Evolutionary conservation across 83 land plant species (phyloP).

Genomic region (Isoetes engelmannii): DNA sequence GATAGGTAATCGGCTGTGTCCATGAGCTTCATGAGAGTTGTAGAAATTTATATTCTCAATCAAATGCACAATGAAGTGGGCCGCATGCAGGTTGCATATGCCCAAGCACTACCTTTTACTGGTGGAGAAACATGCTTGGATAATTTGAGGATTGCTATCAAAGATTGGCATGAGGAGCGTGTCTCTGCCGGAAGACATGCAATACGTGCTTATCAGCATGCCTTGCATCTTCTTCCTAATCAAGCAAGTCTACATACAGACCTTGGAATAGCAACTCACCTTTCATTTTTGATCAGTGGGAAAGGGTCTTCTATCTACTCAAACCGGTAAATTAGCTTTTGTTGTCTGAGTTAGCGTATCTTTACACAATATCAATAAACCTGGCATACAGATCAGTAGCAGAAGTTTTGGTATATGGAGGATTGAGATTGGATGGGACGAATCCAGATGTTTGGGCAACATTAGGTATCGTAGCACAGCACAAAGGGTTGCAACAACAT

Average conservation of each 20-base stretch:
- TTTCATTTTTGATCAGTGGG: slow-evolving; percentile 17
- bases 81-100: slow-evolving; percentile 24
- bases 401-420: slow-evolving; percentile 68
- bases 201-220: slow-evolving; percentile 53
- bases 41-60: not conserved
- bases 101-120: slow-evolving; percentile 27
- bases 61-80: not conserved
- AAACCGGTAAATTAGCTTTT: not conserved
- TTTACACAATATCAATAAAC: slow-evolving; percentile 7
- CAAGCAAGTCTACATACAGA: slow-evolving; percentile 64
- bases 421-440: slow-evolving; percentile 55
- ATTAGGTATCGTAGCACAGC: slow-evolving; percentile 53
- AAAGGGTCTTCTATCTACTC: not conserved
- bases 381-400: slow-evolving; percentile 44
- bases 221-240: slow-evolving; percentile 72
- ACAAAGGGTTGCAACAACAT: slow-evolving; percentile 70
- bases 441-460: slow-evolving; percentile 74
- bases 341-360: not conserved
- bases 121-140: too few relatives aligned
- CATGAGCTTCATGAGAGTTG: too few relatives aligned
- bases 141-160: slow-evolving; percentile 34
- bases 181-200: slow-evolving; percentile 44
- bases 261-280: slow-evolving; percentile 51
- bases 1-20: too few relatives aligned
- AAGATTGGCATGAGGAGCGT: slow-evolving; percentile 49